Evolutionary conservation across 257 asterid genomes (phyloP), one percentile per base, ranked within the genome.

Genomic region (Primulina eburnea): DNA sequence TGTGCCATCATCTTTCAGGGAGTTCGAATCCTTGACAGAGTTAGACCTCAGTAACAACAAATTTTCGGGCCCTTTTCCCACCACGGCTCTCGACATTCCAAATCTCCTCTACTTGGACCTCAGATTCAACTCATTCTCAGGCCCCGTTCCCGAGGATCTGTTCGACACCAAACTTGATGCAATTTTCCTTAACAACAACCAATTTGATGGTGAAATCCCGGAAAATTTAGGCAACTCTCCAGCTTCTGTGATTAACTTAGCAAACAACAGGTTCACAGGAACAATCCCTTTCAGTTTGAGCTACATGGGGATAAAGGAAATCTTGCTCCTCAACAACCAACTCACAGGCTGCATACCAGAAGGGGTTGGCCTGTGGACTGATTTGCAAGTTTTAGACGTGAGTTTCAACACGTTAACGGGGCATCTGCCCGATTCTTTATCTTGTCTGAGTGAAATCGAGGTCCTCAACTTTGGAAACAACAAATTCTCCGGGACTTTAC

Each of bases 331-430:
- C 35, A 89, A 87, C 79, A 92, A 92, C 62, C 89, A 81, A 58
- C 71, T 92, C 29, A 88, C 92, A 1, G 98, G 98, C n/a, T 92
- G 98, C 69, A 77, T 92, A 14, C 98, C 97, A 0, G 87, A 92
- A 58, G 97, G 92, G 0, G 77, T 92, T 30, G 97, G 97, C 4
- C 35, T 86, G 80, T 92, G 98, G 98, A 71, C 81, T 0, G 96
- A 86, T 76, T 65, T 92, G 69, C 90, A 90, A 58, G 97, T 92
- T 16, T 57, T 92, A 2, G 98, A 92, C 65, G 83, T 87, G 65
- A 92, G 98, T 62, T 83, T 40, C 20, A 92, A 92, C 58, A 77
- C 88, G 0, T 38, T 92, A 11, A 81, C 77, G 80, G 98, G 98
- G 1, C 96, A 83, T 67, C 62, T 92, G 81, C 98, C 98, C 0